Evolutionary conservation across 345 rosid genomes (phyloP).

Genomic region (Garcia nutans): DNA sequence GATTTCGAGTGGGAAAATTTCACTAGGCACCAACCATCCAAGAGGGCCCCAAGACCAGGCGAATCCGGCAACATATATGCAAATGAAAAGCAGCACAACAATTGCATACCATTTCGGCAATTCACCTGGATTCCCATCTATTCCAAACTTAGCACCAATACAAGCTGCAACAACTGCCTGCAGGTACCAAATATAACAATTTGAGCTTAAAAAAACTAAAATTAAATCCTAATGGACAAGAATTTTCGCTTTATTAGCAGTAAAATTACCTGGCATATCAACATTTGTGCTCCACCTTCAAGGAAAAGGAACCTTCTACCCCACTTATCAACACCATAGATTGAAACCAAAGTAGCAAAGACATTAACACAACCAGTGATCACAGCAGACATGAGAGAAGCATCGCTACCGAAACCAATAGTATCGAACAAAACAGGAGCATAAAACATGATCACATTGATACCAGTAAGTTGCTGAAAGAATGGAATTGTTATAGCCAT

Average conservation of each 20-base stretch:
- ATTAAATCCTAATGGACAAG: too few relatives aligned
- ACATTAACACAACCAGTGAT: slow-evolving; percentile 73
- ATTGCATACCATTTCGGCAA: slow-evolving; percentile 84
- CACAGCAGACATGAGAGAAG: slow-evolving; percentile 79
- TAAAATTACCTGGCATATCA: slow-evolving; percentile 67
- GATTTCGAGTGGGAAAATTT: slow-evolving; percentile 86
- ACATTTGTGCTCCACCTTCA: slow-evolving; percentile 78
- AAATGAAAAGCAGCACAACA: slow-evolving; percentile 81
- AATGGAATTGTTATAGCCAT: slow-evolving; percentile 76
- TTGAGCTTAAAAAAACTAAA: neutral
- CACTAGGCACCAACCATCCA: slow-evolving; percentile 91
- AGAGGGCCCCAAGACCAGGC: slow-evolving; percentile 99
- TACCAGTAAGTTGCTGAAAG: slow-evolving; percentile 87
- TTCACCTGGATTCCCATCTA: slow-evolving; percentile 52
- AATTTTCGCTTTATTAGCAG: too few relatives aligned
- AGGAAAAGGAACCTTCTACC: slow-evolving; percentile 84
- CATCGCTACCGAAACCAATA: slow-evolving; percentile 65
- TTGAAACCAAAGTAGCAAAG: slow-evolving; percentile 64
- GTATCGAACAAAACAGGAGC: slow-evolving; percentile 84
- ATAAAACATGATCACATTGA: slow-evolving; percentile 84
- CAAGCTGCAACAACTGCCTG: slow-evolving; percentile 61
- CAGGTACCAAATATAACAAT: neutral
- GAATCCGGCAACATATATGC: slow-evolving; percentile 75
- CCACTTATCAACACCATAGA: slow-evolving; percentile 80
- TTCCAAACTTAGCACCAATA: slow-evolving; percentile 82